Conservation (phyloP, 2,329 filamentous ascomycete species). For the Raffaelea ambrosiae region DNA sequence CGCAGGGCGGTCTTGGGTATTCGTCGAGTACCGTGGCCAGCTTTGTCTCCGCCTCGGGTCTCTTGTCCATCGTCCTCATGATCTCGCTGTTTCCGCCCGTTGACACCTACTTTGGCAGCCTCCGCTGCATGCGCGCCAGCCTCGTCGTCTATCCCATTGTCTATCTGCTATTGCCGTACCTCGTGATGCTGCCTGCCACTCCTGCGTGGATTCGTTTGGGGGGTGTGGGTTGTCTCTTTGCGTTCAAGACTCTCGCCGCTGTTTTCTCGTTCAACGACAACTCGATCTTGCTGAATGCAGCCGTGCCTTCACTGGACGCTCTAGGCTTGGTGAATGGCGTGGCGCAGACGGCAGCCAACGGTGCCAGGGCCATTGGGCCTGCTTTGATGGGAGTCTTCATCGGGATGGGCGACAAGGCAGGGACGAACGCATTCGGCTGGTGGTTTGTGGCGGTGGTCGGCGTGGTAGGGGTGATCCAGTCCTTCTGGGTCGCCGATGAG, state of each 20-base stretch:
- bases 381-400: conserved; percentile 8
- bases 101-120: conserved; percentile 3
- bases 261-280: conserved; percentile 10
- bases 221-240: background rate
- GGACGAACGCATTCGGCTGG: conserved; percentile 6
- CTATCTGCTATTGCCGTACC: conserved; percentile 7
- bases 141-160: conserved; percentile 1
- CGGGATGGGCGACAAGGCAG: conserved; percentile 3
- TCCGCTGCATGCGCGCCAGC: conserved; percentile 6
- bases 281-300: conserved; percentile 7
- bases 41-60: conserved; percentile 2
- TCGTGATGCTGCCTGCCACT: conserved; percentile 2
- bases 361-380: conserved; percentile 5
- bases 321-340: conserved; percentile 10
- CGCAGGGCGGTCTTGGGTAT: conserved; percentile 5
- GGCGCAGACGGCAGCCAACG: conserved; percentile 6
- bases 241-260: conserved; percentile 2
- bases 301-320: conserved; percentile 4
- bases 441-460: conserved; percentile 6
- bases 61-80: conserved; percentile 8
- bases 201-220: conserved; percentile 1
- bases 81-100: conserved; percentile 5
- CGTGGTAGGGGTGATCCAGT: conserved; percentile 1
- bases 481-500: conserved; percentile 7
- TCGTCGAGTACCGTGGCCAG: conserved; percentile 1